These are phyloP conservation scores for Musa beccarii DNA, from an alignment of 176 grass and related monocot species.

Conservation along the genomic window DNA sequence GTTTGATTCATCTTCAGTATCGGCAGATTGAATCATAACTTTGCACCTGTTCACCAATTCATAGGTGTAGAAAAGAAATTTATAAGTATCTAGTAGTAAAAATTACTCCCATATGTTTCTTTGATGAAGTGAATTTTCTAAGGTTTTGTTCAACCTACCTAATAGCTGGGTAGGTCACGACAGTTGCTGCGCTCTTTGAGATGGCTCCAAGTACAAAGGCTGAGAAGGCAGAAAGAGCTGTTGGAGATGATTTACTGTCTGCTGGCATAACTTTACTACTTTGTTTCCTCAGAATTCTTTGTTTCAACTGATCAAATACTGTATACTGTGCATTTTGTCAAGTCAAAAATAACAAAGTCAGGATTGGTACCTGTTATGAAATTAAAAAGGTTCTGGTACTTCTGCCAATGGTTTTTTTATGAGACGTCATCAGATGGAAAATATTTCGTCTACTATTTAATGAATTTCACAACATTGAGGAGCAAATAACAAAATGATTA, in stretches of 20 bases:
- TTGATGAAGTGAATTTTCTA: neutral
- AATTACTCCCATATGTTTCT: neutral
- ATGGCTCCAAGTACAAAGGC: conserved; percentile 79
- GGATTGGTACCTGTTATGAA: neutral
- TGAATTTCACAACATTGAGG: no score
- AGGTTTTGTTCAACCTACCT: conserved; percentile 32
- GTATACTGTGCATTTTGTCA: conserved; percentile 53
- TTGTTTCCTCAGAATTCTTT: conserved; percentile 41
- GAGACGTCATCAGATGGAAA: no score
- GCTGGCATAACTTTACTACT: conserved; percentile 26
- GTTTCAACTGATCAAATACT: conserved; percentile 91
- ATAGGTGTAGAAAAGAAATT: neutral
- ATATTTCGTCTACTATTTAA: no score
- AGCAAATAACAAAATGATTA: no score
- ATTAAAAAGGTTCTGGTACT: no score
- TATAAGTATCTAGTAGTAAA: neutral
- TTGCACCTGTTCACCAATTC: conserved; percentile 42
- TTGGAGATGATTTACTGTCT: conserved; percentile 34
- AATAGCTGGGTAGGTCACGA: conserved; percentile 85
- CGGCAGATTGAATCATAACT: conserved; percentile 83
- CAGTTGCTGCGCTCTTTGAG: conserved; percentile 73
- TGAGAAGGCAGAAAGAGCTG: conserved; percentile 72
- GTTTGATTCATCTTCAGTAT: conserved; percentile 29
- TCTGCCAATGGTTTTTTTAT: no score
- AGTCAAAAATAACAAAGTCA: neutral